These are phyloP conservation scores for Epichloe hybrida DNA, from an alignment of 2,329 filamentous ascomycete species.

Conservation along the genomic window DNA sequence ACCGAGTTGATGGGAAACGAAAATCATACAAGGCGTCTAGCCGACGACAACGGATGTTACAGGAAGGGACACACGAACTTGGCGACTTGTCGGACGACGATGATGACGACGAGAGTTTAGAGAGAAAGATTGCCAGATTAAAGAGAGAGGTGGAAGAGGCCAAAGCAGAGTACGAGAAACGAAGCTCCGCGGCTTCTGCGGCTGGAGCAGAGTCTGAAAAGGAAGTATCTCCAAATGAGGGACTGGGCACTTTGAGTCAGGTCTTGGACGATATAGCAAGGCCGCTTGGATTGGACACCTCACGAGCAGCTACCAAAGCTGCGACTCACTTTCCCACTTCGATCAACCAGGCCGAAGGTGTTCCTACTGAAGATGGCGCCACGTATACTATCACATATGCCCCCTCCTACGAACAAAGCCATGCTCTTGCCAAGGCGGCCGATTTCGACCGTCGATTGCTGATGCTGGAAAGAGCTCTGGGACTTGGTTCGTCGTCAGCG, in stretches of 20 bases:
- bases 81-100: constrained; percentile 68
- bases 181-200: constrained; percentile 33
- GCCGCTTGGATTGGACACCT: constrained; percentile 11
- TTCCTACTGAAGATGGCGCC: constrained; percentile 18
- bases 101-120: constrained; percentile 58
- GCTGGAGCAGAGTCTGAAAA: constrained; percentile 34
- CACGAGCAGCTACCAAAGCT: constrained; percentile 6
- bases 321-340: constrained; percentile 3
- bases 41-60: constrained; percentile 47
- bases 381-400: constrained; percentile 55
- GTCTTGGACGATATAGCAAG: constrained; percentile 53
- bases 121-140: constrained; percentile 67
- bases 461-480: constrained; percentile 67
- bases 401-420: constrained; percentile 50
- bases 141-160: constrained; percentile 70
- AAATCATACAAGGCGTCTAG: constrained; percentile 71
- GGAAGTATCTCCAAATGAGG: constrained; percentile 20
- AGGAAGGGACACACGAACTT: constrained; percentile 51
- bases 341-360: constrained; percentile 10
- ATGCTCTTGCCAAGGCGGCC: constrained; percentile 65
- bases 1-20: constrained; percentile 69
- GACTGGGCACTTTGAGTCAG: constrained; percentile 53
- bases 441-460: constrained; percentile 77
- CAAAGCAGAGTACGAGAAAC: constrained; percentile 46
- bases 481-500: constrained; percentile 57